These are phyloP conservation scores for Baorangia bicolor DNA, from an alignment of 768 basidiomycete genomes.

Conservation along the genomic window DNA sequence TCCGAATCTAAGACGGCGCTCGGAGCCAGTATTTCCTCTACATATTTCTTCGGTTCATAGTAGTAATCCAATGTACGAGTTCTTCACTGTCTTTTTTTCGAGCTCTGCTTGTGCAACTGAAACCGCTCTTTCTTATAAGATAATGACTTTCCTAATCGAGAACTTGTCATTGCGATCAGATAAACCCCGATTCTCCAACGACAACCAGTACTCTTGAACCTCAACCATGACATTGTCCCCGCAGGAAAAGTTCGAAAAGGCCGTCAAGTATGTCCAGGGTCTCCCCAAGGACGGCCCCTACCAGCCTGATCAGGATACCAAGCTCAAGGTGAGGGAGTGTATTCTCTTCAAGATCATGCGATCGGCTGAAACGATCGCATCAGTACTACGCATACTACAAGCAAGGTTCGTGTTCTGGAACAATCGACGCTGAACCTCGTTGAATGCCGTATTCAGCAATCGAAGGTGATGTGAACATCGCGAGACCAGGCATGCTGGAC, in stretches of 20 bases:
- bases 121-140: constrained; percentile 6
- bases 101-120: constrained; percentile 1
- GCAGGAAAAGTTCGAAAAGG: constrained; percentile 69
- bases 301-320: constrained; percentile 67
- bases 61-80: background rate
- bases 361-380: constrained; percentile 6
- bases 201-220: constrained; percentile 11
- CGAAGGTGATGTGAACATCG: constrained; percentile 66
- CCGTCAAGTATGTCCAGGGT: constrained; percentile 59
- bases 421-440: background rate
- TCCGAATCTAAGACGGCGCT: constrained; percentile 8
- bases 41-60: background rate
- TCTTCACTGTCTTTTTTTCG: background rate
- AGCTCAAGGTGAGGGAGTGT: constrained; percentile 73
- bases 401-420: constrained; percentile 58
- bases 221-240: constrained; percentile 49
- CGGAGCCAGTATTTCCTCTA: background rate
- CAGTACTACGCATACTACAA: constrained; percentile 96
- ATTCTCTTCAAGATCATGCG: background rate
- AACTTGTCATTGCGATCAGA: constrained; percentile 15
- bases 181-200: constrained; percentile 7
- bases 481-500: constrained; percentile 74
- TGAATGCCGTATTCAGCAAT: constrained; percentile 50
- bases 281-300: constrained; percentile 76
- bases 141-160: constrained; percentile 15